Evolutionary conservation across 2,329 filamentous ascomycete species (phyloP), one percentile per base, ranked within the genome.

Genomic region (Dothistroma septosporum): DNA sequence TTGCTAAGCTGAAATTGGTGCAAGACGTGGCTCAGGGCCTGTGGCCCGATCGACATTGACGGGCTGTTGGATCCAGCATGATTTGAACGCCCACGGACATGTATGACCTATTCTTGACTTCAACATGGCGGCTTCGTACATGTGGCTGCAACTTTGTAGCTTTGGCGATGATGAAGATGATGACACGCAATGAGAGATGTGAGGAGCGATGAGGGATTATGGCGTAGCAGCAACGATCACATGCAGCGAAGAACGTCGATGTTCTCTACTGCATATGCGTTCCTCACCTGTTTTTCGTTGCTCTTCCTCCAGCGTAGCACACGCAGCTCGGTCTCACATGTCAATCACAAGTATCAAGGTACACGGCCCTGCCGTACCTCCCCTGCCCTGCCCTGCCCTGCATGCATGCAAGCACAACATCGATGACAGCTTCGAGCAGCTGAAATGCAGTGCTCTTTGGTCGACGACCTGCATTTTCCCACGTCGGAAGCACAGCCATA

Each of bases 1-100:
- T 75, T 61, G 70, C 68, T 19, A 75, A 75, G 69, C 61, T 75
- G 52, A 68, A 69, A 66, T 60, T 75, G 61, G 73, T 75, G 50
- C 66, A 72, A 64, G 68, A 73, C 61, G 72, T 75, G n/a, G 73
- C 73, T 41, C 67, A 66, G 46, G 70, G 74, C 65, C 64, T 75
- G 33, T 75, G 73, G 73, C 72, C 73, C 10, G 70, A 73, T 58
- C 65, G 70, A 60, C 66, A 67, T 54, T 72, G 55, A 64, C 58
- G 57, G 55, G 21, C 37, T 6, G 49, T 46, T 44, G 48, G 35
- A 56, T 12, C 24, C 46, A 48, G 48, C 54, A 60, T 50, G 44
- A 59, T 46, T 49, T 44, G 55, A 54, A 31, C 22, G 1, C 10
- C 5, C 47, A 50, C 47, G 22, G 49, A 52, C 57, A 58, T 58